Base-by-base conservation (phyloP, 2,329 filamentous ascomycete genomes). In the Macrophomina pseudophaseolina region DNA sequence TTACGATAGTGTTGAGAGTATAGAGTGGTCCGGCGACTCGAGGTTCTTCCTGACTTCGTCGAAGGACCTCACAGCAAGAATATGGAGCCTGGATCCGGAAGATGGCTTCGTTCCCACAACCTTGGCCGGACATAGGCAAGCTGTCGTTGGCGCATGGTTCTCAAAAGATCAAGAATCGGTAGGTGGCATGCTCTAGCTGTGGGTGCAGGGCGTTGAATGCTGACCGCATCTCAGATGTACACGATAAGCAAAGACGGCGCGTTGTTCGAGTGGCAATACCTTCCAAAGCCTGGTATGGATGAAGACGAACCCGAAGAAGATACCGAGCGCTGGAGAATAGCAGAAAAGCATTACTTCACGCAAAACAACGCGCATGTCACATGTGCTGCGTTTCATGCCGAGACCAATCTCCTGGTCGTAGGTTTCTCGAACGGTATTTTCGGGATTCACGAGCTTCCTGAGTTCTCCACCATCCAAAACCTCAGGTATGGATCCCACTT, bases 161-260 rank as follows among this genome's bases (percentile, higher is more conserved):
- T 96, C 94, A 0, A 89, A 91, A 69, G 90, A 97, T 72, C 95
- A 99, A 76, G 96, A 99, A 80, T 92, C 88, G 51, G 82, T 84
- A 72, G 70, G 80, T 74, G 69, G 42, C 67, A 16, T 38, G 7
- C 42, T 40, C n/a, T 30, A 12, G 18, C n/a, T 32, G 1, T 52
- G 44, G 52, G 18, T 51, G 16, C 46, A 16, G 52, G 56, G 66
- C 8, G 23, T 16, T 51, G 33, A 65, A 30, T 49, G 42, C 64
- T 66, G 11, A 66, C 28, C 18, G 46, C 44, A 5, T 1, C 12
- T 14, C 71, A 84, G 58, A 97, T 99, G 64, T 99, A 95, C 77
- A 98, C 95, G 0, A 88, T 97, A 70, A 97, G 94, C 80, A 96
- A 96, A 78, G 96, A 99, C 78, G 96, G 95, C n/a, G 94, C 95